Evolutionary conservation across 2,329 filamentous ascomycete genomes (phyloP), one percentile per base, ranked within the genome.

Genomic region (Cladosporium cucumerinum): DNA sequence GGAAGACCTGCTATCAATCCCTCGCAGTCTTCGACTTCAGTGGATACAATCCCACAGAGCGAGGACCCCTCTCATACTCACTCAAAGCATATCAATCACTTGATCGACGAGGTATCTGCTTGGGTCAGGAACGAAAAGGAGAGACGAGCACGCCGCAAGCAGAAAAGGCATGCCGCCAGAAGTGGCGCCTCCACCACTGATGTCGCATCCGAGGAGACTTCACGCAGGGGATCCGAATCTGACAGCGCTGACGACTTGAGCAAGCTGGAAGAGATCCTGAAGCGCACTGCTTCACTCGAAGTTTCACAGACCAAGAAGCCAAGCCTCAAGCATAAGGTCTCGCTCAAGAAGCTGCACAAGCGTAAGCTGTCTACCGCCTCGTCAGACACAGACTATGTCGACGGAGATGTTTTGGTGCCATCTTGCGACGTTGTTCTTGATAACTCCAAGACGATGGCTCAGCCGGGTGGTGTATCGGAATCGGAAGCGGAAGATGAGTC

Each of bases 361-460:
- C 72, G 78, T 66, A 71, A 77, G 72, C 71, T 82, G 69, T 72
- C 79, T 79, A 72, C 82, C 75, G 70, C 82, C 80, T 92, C 90
- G 4, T 95, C 92, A 0, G 94, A 97, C 71, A 96, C 93, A 0
- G 94, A 98, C 65, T 91, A 89, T 70, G 80, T 86, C 18, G 93
- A 97, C 68, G 87, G 87, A n/a, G 92, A 97, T 67, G 83, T 87
- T 21, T 78, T 91, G n/a, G 92, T 96, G 1, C 94, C 94, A 0
- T 87, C 86, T 68, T 96, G 93, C 70, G 92, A 97, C 76, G 92
- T 87, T 8, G 82, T 89, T 54, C 83, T 98, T 23, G 94, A 98
- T 78, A 97, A 97, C 73, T 90, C 91, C 5, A 95, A 94, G 78
- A 96, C 93, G 0, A 81, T 97, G 71, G 87, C 88, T 59, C 96